These are phyloP conservation scores for Coix lacrymajobi DNA, from an alignment of 176 grass and related monocot species.

Conservation along the genomic window DNA sequence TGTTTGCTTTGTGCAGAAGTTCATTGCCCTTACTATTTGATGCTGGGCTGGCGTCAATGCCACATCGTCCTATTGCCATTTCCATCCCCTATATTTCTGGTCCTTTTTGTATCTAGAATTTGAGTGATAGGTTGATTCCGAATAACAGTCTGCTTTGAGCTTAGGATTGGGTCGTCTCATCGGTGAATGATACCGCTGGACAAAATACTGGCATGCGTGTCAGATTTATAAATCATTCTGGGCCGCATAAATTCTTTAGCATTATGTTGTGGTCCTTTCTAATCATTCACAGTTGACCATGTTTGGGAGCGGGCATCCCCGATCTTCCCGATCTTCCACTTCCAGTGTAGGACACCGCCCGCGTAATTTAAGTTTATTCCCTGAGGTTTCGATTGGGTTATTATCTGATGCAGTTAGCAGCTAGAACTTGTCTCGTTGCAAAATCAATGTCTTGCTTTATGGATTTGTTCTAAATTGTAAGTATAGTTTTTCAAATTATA, in stretches of 20 bases:
- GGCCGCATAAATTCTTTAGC: background rate
- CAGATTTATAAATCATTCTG: conserved; percentile 19
- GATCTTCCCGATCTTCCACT: no score
- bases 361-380: background rate
- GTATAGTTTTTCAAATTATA: no score
- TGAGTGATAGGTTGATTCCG: conserved; percentile 12
- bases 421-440: no score
- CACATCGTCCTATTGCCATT: conserved; percentile 1
- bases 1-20: conserved; percentile 34
- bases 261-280: background rate
- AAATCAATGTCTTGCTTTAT: no score
- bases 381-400: background rate
- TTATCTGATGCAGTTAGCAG: background rate
- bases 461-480: no score
- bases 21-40: conserved; percentile 47
- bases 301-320: background rate
- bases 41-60: conserved; percentile 33
- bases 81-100: background rate
- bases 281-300: background rate
- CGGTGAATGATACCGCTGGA: conserved; percentile 1
- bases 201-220: background rate
- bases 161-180: background rate
- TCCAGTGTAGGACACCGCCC: background rate
- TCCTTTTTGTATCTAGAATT: conserved; percentile 36
- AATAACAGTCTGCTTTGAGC: conserved; percentile 37